These are phyloP conservation scores for Leptographium procerum DNA, from an alignment of 2,329 filamentous ascomycete genomes.

Conservation along the genomic window DNA sequence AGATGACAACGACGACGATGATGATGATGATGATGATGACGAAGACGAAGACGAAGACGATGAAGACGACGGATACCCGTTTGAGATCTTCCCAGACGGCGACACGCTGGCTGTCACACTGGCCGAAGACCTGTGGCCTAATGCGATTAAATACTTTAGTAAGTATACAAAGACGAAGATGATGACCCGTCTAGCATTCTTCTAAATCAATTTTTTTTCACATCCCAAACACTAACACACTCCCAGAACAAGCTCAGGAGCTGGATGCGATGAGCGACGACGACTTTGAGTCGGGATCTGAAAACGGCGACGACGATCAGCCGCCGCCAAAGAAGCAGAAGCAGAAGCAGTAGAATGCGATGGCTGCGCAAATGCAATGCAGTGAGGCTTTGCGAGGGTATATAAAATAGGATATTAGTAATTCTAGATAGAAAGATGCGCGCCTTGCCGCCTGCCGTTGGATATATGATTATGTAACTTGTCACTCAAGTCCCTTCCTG, in stretches of 20 bases:
- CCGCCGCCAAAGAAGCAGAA: constrained; percentile 28
- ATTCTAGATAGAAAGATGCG: neutral
- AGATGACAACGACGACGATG: constrained; percentile 49
- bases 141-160: constrained; percentile 87
- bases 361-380: neutral
- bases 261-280: constrained; percentile 54
- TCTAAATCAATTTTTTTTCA: constrained; percentile 9
- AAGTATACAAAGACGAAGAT: constrained; percentile 31
- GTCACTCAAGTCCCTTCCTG: neutral
- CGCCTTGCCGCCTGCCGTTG: neutral
- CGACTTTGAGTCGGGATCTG: constrained; percentile 55
- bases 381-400: no score
- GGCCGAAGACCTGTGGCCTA: constrained; percentile 80
- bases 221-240: constrained; percentile 22
- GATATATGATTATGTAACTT: neutral
- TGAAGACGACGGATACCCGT: constrained; percentile 41
- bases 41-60: constrained; percentile 25
- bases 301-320: constrained; percentile 40
- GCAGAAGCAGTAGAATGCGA: neutral
- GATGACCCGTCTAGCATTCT: neutral
- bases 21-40: constrained; percentile 27
- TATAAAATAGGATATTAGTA: neutral
- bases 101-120: constrained; percentile 72
- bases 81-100: constrained; percentile 80
- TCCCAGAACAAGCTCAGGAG: constrained; percentile 57